Base-by-base conservation (phyloP, 306 rosid genomes). In the Hippophae tibetana region DNA sequence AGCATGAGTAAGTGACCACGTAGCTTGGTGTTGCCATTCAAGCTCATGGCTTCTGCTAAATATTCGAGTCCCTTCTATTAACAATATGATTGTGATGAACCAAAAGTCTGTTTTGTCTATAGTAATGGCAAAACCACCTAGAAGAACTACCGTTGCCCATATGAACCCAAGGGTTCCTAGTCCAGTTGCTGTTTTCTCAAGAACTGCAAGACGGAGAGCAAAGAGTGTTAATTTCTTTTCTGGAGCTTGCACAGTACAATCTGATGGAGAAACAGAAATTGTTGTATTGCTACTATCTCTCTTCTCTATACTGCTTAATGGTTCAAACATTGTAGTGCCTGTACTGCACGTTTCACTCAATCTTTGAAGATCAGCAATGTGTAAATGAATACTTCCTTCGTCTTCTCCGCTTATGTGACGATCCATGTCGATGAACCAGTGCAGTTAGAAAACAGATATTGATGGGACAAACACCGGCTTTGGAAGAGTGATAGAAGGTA, bases 11-110 rank as follows among this genome's bases (percentile, higher is more conserved):
- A 88, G 55, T 27, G 99, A 82, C 97, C 95, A 86, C 31, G 97
- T 93, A 26, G 97, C 82, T 71, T 88, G 95, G 69, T 88, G 99
- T 56, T 93, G 99, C 97, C 99, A 93, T 62, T 93, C 97, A 47
- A 93, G 94, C 72, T 93, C 99, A 45, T 80, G 99, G 26, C 99
- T 93, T 48, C 99, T 73, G 82, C 99, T 93, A 77, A 93, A 88
- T 42, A 93, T 82, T 48, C 99, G 64, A 23, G 97, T 69, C 26
- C 99, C 99, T 59, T 93, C 97, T 10, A 86, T 80, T 66, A 93
- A 61, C 50, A 88, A 65, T 57, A 93, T 93, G 69, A 93, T 74
- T 10, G 97, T 84, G 73, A 90, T 79, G 74, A 86, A 75, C 97
- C 95, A 86, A 66, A 87, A 90, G 58, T 90, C 95, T 0, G 89